These are phyloP conservation scores for Bipolaris bicolor DNA, from an alignment of 2,329 filamentous ascomycete species.

Conservation along the genomic window DNA sequence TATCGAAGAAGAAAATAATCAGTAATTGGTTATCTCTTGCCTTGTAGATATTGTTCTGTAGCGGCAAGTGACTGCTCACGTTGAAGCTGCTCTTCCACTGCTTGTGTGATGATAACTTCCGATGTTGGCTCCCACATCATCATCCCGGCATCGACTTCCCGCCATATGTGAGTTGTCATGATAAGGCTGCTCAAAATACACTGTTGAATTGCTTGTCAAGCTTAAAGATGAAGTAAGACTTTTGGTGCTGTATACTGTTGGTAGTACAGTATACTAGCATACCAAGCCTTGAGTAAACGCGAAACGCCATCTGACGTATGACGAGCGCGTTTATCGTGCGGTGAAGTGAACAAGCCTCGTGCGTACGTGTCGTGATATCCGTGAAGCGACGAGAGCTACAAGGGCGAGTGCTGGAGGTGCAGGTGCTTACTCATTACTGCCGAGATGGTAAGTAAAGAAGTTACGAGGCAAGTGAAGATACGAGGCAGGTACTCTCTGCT, in stretches of 20 bases:
- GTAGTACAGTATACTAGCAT: no score
- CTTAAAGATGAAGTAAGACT: background rate
- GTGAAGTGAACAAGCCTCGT: background rate
- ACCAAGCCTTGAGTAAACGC: background rate
- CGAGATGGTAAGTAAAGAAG: no score
- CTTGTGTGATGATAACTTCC: background rate
- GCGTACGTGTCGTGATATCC: background rate
- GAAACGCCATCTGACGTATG: background rate
- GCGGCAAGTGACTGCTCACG: background rate
- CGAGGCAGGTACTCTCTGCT: no score
- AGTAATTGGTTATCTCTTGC: background rate
- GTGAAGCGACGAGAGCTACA: background rate
- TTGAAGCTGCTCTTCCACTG: background rate
- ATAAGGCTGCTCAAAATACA: background rate
- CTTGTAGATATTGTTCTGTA: background rate
- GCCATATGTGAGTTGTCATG: constrained; percentile 4
- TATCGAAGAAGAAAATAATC: background rate
- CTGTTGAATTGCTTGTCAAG: background rate
- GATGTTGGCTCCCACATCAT: constrained; percentile 7
- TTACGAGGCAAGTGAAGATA: no score
- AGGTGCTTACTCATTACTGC: no score
- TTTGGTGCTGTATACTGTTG: background rate
- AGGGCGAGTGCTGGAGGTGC: background rate
- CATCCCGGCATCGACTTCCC: background rate
- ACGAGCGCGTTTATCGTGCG: constrained; percentile 2